Conservation (phyloP, 1,139 yeast genomes). For the Hansenula anomala region DNA sequence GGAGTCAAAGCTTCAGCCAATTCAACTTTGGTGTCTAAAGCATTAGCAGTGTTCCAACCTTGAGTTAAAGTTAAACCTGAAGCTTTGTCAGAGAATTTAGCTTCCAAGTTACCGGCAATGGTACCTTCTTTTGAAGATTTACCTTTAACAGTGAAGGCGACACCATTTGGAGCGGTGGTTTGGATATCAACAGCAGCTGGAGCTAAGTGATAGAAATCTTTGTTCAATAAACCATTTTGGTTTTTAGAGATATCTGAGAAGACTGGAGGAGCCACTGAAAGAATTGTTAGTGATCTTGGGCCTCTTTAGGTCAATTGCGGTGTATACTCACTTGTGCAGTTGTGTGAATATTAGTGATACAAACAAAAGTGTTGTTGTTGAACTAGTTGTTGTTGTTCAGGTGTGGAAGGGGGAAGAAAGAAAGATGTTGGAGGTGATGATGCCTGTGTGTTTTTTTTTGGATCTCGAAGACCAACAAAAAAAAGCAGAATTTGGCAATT, state of each 20-base stretch:
- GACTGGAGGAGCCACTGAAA: slow-evolving; percentile 61
- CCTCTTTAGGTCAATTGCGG: not conserved
- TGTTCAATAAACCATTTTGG: slow-evolving; percentile 82
- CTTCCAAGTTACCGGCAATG: slow-evolving; percentile 86
- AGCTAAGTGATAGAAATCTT: slow-evolving; percentile 89
- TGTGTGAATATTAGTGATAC: no score
- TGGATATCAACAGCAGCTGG: slow-evolving; percentile 87
- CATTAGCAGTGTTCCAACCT: slow-evolving; percentile 96
- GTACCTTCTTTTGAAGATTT: slow-evolving; percentile 81
- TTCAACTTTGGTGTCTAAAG: slow-evolving; percentile 90
- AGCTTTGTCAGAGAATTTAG: slow-evolving; percentile 90
- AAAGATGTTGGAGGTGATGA: no score
- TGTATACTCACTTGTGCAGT: not conserved
- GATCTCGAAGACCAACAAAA: slow-evolving; percentile 1
- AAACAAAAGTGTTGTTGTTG: no score
- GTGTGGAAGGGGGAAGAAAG: not conserved
- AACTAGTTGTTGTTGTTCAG: no score
- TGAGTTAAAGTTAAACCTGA: slow-evolving; percentile 92
- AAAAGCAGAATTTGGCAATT: not conserved
- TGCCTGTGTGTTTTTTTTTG: not conserved
- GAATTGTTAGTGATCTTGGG: not conserved
- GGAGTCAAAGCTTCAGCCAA: slow-evolving; percentile 89
- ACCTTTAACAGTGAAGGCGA: slow-evolving; percentile 91
- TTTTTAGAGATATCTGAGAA: slow-evolving; percentile 88
- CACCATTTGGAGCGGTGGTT: slow-evolving; percentile 96